Percentiles rank a stretch among this genome's conserved stretches.
These are phyloP conservation scores for Talaromyces sp. DNA, from an alignment of 2,329 filamentous ascomycete species.

Conservation along the genomic window DNA sequence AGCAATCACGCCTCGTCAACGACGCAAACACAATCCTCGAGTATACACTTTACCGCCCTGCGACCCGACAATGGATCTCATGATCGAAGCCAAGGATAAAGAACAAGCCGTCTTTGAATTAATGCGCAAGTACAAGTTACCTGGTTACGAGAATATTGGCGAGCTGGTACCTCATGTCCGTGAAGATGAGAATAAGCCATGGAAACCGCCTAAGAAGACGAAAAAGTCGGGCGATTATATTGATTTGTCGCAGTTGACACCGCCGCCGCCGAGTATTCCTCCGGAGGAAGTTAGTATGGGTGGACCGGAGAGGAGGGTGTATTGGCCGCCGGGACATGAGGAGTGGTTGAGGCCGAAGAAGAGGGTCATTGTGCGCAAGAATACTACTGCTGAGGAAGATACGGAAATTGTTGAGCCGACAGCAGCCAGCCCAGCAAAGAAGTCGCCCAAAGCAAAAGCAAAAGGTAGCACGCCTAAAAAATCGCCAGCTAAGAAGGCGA, in stretches of 20 bases:
- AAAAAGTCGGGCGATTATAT: conserved; percentile 45
- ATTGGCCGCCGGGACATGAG: conserved; percentile 87
- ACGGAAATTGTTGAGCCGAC: conserved; percentile 14
- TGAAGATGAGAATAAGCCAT: conserved; percentile 67
- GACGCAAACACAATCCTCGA: conserved; percentile 80
- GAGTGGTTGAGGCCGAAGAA: conserved; percentile 75
- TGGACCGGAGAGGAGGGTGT: conserved; percentile 74
- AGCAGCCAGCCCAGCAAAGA: conserved; percentile 5
- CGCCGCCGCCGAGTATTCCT: conserved; percentile 49
- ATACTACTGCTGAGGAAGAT: conserved; percentile 16
- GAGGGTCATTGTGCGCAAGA: conserved; percentile 13
- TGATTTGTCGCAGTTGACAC: conserved; percentile 44
- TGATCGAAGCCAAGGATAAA: conserved; percentile 99
- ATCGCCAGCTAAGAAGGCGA: not conserved
- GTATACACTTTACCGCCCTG: conserved; percentile 81
- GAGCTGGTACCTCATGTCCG: conserved; percentile 75
- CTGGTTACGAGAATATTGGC: conserved; percentile 71
- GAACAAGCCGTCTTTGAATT: conserved; percentile 94
- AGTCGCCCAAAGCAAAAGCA: not conserved
- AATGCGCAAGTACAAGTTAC: conserved; percentile 82
- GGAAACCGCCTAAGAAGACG: conserved; percentile 47
- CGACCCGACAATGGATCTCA: conserved; percentile 80
- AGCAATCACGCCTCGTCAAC: conserved; percentile 73
- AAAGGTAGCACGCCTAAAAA: not conserved
- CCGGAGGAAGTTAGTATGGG: conserved; percentile 81